Evolutionary conservation across 2,329 filamentous ascomycete species (phyloP).

Genomic region (Monosporascus ibericus): DNA sequence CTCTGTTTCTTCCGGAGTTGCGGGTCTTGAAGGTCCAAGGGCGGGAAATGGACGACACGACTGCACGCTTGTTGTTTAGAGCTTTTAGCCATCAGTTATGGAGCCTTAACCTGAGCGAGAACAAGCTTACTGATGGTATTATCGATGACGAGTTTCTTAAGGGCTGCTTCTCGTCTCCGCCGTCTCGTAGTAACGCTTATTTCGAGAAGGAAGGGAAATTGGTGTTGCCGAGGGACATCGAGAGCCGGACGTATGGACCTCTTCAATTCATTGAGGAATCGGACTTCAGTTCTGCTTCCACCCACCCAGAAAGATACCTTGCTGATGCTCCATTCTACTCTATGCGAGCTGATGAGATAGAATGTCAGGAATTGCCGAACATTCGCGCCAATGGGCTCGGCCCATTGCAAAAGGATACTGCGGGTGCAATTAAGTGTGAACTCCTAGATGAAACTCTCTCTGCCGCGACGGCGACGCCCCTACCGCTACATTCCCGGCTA

Average conservation of each 20-base stretch:
- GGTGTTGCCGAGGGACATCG: constrained; percentile 17
- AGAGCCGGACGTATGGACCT: constrained; percentile 30
- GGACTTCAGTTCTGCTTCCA: constrained; percentile 35
- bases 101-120: constrained; percentile 50
- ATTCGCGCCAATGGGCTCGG: constrained; percentile 30
- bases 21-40: constrained; percentile 45
- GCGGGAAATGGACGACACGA: constrained; percentile 39
- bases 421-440: constrained; percentile 23
- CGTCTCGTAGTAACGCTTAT: constrained; percentile 30
- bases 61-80: constrained; percentile 28
- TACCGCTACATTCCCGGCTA: constrained; percentile 14
- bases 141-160: constrained; percentile 26
- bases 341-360: constrained; percentile 11
- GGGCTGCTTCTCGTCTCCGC: constrained; percentile 26
- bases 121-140: constrained; percentile 42
- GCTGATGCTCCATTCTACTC: constrained; percentile 42
- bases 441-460: constrained; percentile 19
- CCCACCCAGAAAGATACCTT: constrained; percentile 40
- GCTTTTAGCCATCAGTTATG: constrained; percentile 38
- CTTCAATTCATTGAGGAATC: constrained; percentile 45
- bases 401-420: constrained; percentile 26
- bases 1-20: constrained; percentile 36
- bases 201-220: constrained; percentile 42
- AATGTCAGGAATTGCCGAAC: constrained; percentile 19
- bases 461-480: constrained; percentile 8